Evolutionary conservation across 31 red algal genomes (phyloP).

Genomic region (Asparagopsis taxiformis): DNA sequence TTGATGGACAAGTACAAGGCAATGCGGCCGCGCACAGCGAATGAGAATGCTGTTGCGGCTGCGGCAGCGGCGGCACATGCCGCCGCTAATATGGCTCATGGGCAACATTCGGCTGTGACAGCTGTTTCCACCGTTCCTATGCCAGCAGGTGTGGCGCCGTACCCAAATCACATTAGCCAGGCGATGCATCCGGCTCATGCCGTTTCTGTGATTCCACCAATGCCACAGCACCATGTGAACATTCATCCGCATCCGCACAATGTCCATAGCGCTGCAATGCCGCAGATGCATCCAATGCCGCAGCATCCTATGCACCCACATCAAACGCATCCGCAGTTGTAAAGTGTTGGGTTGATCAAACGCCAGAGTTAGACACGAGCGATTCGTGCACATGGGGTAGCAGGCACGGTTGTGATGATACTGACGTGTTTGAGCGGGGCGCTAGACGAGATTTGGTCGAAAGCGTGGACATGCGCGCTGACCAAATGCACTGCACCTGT

Average conservation of each 20-base stretch:
- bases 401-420: too few species aligned
- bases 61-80: conserved; percentile 19
- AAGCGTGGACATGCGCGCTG: too few species aligned
- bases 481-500: too few species aligned
- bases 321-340: conserved; percentile 58
- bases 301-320: conserved; percentile 41
- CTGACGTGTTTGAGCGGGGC: too few species aligned
- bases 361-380: not conserved
- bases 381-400: too few species aligned
- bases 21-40: conserved; percentile 14
- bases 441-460: too few species aligned
- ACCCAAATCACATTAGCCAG: not conserved
- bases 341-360: not conserved
- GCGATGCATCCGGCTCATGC: not conserved
- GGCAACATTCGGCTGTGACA: not conserved
- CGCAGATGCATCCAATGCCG: conserved; percentile 43
- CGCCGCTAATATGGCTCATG: conserved; percentile 5
- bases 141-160: conserved; percentile 41
- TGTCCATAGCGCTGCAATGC: conserved; percentile 23
- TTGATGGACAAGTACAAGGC: conserved; percentile 59
- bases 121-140: conserved; percentile 38
- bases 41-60: conserved; percentile 4
- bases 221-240: conserved; percentile 8
- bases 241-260: conserved; percentile 30
- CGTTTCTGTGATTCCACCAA: conserved; percentile 21